Base-by-base conservation (phyloP, 1,284 basidiomycete species). In the Trametes sp. region DNA sequence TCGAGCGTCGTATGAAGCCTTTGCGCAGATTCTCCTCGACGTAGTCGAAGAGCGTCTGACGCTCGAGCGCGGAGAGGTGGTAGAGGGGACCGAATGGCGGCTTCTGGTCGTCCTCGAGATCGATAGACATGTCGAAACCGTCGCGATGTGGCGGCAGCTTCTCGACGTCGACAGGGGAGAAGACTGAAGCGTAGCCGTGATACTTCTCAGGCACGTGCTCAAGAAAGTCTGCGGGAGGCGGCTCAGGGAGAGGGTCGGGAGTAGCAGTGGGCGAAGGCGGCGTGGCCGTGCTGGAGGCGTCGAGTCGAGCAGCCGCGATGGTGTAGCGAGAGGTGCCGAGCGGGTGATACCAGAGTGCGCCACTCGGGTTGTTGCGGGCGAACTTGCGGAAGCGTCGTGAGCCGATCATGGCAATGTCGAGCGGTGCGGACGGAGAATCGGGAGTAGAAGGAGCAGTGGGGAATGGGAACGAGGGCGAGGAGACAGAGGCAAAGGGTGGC, bases 321-420 rank as follows among this genome's bases (percentile, higher is more conserved):
- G 41, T 51, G 41, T 59, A 59, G 50, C 57, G 49, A 13, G 50
- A 10, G 31, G 54, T 41, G 44, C 46, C 57, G 29, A 50, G 26
- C 4, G 57, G 57, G 19, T 52, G 48, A 59, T 59, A 59, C 57
- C 57, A 59, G 36, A 59, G 48, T 9, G 23, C 28, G 16, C 33
- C 48, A 11, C 24, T 24, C 24, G 29, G 26, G 38, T 46, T 59
- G 38, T 54, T 54, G 24, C 52, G 82, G 0, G 74, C 70, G 59
- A 84, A 85, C 65, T 82, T 77, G 0, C 79, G 79, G 7, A 81
- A 59, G 0, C 78, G 75, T 0, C 83, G 73, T 16, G 77, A 76
- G 7, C 76, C 69, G 0, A 73, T 68, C 82, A 54, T 26, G 26
- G 35, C 16, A 29, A 54, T 42, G 21, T 54, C 21, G 23, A 54